These are phyloP conservation scores for Cicer bijugum DNA, from an alignment of 306 rosid species.

Conservation along the genomic window DNA sequence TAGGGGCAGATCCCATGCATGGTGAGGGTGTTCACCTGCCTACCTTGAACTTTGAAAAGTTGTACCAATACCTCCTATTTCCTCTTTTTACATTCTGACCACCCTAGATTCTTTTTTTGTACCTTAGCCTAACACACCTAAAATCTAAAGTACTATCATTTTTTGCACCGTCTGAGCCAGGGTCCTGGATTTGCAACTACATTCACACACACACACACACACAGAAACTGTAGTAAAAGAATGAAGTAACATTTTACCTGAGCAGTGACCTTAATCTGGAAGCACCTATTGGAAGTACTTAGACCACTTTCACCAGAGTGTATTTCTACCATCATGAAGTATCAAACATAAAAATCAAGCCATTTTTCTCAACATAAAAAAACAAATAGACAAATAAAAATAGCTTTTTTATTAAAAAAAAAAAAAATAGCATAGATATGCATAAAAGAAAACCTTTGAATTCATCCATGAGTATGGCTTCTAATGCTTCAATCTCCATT, in stretches of 20 bases:
- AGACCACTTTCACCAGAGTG: constrained; percentile 94
- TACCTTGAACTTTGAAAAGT: no score
- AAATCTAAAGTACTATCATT: no score
- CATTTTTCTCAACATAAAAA: constrained; percentile 21
- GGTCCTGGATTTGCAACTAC: no score
- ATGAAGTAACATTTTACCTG: constrained; percentile 57
- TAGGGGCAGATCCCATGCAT: no score
- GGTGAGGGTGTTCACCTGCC: no score
- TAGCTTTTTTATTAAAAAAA: background rate
- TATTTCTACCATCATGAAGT: constrained; percentile 68
- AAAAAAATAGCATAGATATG: background rate
- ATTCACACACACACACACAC: no score
- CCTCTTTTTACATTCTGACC: no score
- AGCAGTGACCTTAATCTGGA: constrained; percentile 69
- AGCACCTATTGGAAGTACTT: constrained; percentile 78
- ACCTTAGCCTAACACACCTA: no score
- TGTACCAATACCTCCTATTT: no score
- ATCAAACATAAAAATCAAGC: constrained; percentile 36
- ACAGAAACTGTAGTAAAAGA: background rate
- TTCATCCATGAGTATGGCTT: constrained; percentile 96
- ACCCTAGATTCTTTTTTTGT: no score
- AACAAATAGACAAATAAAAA: background rate
- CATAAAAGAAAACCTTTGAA: constrained; percentile 70
- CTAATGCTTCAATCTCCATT: constrained; percentile 97
- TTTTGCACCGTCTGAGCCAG: no score